Evolutionary conservation across 495 filamentous ascomycete genomes (phyloP).

Genomic region (Neurospora sp.): DNA sequence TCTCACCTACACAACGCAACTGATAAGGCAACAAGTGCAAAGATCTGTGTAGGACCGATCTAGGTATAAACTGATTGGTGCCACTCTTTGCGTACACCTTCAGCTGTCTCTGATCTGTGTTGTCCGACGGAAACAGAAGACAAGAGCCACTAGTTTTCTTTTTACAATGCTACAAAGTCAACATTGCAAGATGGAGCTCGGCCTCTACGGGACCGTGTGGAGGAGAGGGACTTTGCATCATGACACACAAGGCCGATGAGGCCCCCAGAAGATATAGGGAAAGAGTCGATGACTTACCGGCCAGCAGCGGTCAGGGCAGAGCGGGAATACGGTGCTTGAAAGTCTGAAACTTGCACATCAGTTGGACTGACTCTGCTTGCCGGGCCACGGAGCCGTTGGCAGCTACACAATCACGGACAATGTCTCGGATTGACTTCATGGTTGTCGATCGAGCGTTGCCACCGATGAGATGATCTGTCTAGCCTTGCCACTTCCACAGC

Average conservation of each 20-base stretch:
- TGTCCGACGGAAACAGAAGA: neutral
- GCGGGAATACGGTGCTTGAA: neutral
- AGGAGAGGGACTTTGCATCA: neutral
- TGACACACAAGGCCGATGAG: neutral
- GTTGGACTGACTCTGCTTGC: neutral
- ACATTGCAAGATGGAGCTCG: neutral
- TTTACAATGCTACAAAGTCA: neutral
- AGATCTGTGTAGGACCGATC: neutral
- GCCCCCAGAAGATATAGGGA: neutral
- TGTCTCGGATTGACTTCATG: neutral
- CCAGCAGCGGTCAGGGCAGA: neutral
- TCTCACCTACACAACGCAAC: neutral
- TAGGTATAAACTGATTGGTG: neutral
- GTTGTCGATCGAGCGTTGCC: neutral
- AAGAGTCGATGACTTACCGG: neutral
- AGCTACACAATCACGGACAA: neutral
- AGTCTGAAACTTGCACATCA: neutral
- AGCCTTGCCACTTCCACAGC: neutral
- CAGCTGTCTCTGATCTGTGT: neutral
- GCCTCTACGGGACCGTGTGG: neutral
- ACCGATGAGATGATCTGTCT: neutral
- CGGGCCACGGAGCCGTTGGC: neutral
- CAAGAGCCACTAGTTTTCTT: neutral
- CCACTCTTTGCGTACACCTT: neutral
- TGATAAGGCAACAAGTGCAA: neutral